Percentiles rank a stretch among this genome's conserved stretches.
These are phyloP conservation scores for Oryza australiensis DNA, from an alignment of 176 grass and related monocot species.

Conservation along the genomic window DNA sequence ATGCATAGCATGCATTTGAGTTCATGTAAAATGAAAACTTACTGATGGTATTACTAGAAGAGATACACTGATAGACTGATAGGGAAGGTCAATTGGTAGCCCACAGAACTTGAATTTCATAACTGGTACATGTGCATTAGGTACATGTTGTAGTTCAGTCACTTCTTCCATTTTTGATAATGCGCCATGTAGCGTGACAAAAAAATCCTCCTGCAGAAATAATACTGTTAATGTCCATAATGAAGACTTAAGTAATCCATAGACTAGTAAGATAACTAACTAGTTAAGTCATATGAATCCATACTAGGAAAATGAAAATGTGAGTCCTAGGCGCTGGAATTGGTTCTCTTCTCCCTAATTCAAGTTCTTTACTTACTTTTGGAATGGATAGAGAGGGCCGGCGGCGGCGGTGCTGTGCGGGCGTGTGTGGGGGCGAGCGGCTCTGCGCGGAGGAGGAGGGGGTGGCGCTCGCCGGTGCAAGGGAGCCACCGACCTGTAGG, in stretches of 20 bases:
- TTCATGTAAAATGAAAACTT: constrained; percentile 33
- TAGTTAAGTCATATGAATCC: too few relatives aligned
- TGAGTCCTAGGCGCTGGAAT: too few relatives aligned
- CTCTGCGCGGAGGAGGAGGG: too few relatives aligned
- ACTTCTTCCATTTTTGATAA: constrained; percentile 76
- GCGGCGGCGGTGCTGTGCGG: too few relatives aligned
- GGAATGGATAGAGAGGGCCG: too few relatives aligned
- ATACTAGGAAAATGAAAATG: too few relatives aligned
- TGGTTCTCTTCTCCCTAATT: too few relatives aligned
- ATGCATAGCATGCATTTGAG: background rate
- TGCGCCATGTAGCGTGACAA: constrained; percentile 71
- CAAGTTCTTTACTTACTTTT: too few relatives aligned
- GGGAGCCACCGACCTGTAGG: too few relatives aligned
- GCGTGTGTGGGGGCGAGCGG: too few relatives aligned
- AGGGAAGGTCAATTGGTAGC: constrained; percentile 89
- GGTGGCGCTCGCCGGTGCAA: too few relatives aligned
- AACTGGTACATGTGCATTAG: constrained; percentile 89
- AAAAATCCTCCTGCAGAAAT: constrained; percentile 89
- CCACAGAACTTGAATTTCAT: constrained; percentile 93
- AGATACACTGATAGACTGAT: constrained; percentile 94
- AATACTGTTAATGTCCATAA: constrained; percentile 22
- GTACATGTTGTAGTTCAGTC: constrained; percentile 81
- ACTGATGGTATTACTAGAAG: constrained; percentile 82
- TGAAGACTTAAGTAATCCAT: constrained; percentile 6
- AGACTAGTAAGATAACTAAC: too few relatives aligned